phyloP scores from a whole-genome alignment of 495 filamentous ascomycete species.

The Hypoxylon intermedium region DNA sequence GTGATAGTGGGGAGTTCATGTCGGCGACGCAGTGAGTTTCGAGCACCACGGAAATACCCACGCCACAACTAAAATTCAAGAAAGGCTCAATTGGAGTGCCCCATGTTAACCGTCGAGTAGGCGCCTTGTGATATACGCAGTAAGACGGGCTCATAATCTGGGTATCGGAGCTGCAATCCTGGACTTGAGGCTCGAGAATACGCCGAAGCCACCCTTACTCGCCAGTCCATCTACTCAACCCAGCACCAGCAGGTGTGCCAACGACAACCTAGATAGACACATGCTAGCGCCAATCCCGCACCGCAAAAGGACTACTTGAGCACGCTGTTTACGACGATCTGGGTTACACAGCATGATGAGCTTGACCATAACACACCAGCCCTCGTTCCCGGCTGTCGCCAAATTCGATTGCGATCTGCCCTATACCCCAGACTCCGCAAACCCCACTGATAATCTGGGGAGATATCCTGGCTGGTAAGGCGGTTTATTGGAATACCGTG shows the following conservation, averaged over 20 bases:
- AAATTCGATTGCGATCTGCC: not conserved
- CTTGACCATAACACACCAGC: not conserved
- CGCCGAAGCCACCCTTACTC: too few species aligned
- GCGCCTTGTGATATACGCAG: too few species aligned
- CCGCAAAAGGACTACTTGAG: not conserved
- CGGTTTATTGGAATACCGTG: not conserved
- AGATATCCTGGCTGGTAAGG: not conserved
- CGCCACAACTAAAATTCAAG: not conserved
- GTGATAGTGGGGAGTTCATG: slow-evolving; percentile 42
- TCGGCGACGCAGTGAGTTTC: slow-evolving; percentile 27
- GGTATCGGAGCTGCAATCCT: too few species aligned
- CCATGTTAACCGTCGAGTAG: too few species aligned
- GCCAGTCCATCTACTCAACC: not conserved
- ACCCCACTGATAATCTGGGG: not conserved
- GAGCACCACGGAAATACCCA: not conserved
- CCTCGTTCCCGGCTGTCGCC: not conserved
- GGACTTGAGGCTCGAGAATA: too few species aligned
- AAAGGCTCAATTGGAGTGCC: not conserved
- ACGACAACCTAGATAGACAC: not conserved
- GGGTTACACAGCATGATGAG: slow-evolving; percentile 8
- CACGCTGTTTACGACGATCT: not conserved
- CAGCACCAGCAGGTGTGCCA: not conserved
- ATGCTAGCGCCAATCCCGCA: not conserved
- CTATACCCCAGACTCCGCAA: not conserved
- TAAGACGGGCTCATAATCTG: too few species aligned